These are phyloP conservation scores for Phialophora chinensis DNA, from an alignment of 2,329 filamentous ascomycete genomes.

Conservation along the genomic window DNA sequence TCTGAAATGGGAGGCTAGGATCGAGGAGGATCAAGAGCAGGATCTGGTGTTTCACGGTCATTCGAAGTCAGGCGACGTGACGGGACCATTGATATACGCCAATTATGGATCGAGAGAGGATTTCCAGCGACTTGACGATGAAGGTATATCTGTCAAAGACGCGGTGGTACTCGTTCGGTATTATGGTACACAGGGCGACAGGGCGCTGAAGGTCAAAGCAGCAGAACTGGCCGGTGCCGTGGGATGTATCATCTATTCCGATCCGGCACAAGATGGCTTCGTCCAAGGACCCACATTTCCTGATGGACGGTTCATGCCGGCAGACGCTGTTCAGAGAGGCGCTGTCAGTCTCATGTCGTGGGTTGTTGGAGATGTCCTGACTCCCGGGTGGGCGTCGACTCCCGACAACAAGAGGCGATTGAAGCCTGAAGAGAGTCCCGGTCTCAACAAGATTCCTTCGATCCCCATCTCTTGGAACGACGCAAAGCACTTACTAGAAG, in stretches of 20 bases:
- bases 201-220: conserved; percentile 83
- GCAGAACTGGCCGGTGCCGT: conserved; percentile 84
- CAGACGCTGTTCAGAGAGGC: conserved; percentile 81
- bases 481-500: conserved; percentile 77
- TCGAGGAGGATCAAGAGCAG: conserved; percentile 82
- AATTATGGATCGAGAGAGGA: conserved; percentile 89
- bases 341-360: conserved; percentile 80
- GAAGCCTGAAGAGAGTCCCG: conserved; percentile 71
- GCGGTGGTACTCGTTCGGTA: conserved; percentile 85
- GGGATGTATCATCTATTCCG: conserved; percentile 91
- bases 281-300: conserved; percentile 74
- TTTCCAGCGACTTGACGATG: conserved; percentile 73
- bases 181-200: conserved; percentile 74
- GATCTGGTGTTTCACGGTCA: conserved; percentile 85
- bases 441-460: conserved; percentile 82
- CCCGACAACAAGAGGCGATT: conserved; percentile 64
- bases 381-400: conserved; percentile 75
- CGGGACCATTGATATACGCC: conserved; percentile 84
- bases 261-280: conserved; percentile 85
- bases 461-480: conserved; percentile 89
- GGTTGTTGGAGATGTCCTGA: conserved; percentile 89
- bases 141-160: conserved; percentile 74
- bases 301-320: conserved; percentile 77
- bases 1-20: conserved; percentile 74
- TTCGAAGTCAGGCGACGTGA: conserved; percentile 84